A percentile compares a stretch with the other conserved stretches of the same genome.
Evolutionary conservation across 805 yeast species (phyloP).

Genomic region (Candida schatavii): DNA sequence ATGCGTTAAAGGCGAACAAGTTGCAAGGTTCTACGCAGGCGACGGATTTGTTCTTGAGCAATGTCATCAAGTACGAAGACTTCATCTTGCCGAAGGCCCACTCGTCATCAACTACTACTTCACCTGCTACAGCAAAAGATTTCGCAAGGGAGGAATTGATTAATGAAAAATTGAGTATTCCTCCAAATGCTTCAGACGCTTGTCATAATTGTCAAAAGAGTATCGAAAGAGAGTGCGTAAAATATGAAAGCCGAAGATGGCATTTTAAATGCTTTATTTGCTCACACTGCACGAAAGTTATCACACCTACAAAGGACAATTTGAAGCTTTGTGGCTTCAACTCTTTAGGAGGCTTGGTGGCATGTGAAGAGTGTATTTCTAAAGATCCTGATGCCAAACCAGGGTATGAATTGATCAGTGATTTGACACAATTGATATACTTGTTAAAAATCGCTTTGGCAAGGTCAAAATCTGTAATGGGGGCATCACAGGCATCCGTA

Average conservation of each 20-base stretch:
- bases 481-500: constrained; percentile 1
- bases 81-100: constrained; percentile 8
- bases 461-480: constrained; percentile 64
- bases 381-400: constrained; percentile 33
- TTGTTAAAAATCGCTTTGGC: constrained; percentile 80
- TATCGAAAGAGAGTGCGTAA: constrained; percentile 81
- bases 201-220: constrained; percentile 71
- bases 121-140: background rate
- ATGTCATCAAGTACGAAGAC: constrained; percentile 37
- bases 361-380: constrained; percentile 64
- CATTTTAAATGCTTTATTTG: constrained; percentile 76
- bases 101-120: background rate
- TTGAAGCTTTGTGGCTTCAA: constrained; percentile 47
- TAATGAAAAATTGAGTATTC: constrained; percentile 41
- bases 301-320: constrained; percentile 20
- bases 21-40: constrained; percentile 56
- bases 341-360: constrained; percentile 28
- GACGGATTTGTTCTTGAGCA: constrained; percentile 59
- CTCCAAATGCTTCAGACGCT: constrained; percentile 66
- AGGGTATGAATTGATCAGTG: constrained; percentile 64
- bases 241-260: constrained; percentile 68
- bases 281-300: constrained; percentile 43
- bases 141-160: constrained; percentile 31
- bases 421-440: constrained; percentile 70
- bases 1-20: constrained; percentile 69